These are phyloP conservation scores for Maudiozyma pseudohumilis DNA, from an alignment of 805 yeast species.

Conservation along the genomic window DNA sequence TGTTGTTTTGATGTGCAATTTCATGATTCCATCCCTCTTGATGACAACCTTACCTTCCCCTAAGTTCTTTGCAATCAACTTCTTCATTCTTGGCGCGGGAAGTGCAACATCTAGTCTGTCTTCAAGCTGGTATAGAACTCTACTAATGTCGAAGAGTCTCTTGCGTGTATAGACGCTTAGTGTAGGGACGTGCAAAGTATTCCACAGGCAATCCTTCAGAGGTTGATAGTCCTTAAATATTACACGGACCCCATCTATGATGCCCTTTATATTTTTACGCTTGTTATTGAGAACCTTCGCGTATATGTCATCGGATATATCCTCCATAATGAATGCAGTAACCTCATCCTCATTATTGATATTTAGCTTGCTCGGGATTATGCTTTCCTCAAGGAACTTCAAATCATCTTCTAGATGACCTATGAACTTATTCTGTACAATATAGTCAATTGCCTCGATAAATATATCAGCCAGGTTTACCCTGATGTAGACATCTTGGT, in stretches of 20 bases:
- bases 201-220: conserved; percentile 56
- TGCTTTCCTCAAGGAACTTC: conserved; percentile 24
- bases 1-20: conserved; percentile 21
- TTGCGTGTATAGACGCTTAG: conserved; percentile 52
- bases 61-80: conserved; percentile 47
- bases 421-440: conserved; percentile 56
- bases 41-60: conserved; percentile 49
- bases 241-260: conserved; percentile 16
- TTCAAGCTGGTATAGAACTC: conserved; percentile 52
- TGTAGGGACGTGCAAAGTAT: conserved; percentile 50
- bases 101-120: conserved; percentile 54
- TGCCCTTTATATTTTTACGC: conserved; percentile 23
- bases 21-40: conserved; percentile 40
- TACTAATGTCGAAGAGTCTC: conserved; percentile 51
- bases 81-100: conserved; percentile 58
- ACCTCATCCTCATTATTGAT: conserved; percentile 14
- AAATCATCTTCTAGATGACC: conserved; percentile 60
- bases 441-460: conserved; percentile 45
- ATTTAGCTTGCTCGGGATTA: conserved; percentile 17
- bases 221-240: conserved; percentile 38
- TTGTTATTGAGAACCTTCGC: conserved; percentile 16
- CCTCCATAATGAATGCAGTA: conserved; percentile 7
- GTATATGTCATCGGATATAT: conserved; percentile 7
- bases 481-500: conserved; percentile 44
- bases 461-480: conserved; percentile 40